Base-by-base conservation (phyloP, 495 filamentous ascomycete genomes). In the Penicillium canariense region DNA sequence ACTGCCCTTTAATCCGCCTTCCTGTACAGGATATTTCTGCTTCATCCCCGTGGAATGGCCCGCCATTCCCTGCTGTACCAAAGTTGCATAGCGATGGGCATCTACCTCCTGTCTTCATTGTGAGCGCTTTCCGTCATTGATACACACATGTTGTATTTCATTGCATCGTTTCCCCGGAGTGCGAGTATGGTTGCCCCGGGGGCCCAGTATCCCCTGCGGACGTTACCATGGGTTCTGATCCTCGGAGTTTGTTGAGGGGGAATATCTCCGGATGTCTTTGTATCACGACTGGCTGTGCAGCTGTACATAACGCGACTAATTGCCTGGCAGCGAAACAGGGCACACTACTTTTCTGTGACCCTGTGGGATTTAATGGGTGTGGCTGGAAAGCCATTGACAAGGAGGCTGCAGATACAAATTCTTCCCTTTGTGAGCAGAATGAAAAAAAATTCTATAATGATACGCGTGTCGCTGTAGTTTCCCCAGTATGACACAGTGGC, bases 1-100 rank as follows among this genome's bases (percentile, higher is more conserved):
- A 75, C 58, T 53, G 60, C 66, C 64, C 61, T 72, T 75, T 73
- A 71, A 74, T 75, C 65, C 57, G 49, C 52, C 66, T 69, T 61
- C 43, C 39, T 75, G 70, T 75, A 72, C 67, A 74, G 56, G 48
- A 35, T 45, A 27, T 48, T 49, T 14, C 30, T 50, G 39, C 28
- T 36, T 32, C 40, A 54, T 52, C 36, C 23, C 30, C 55, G 52
- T 40, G 60, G 63, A 63, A 54, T 54, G 56, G 46, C 18, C 31
- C 47, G 22, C 9, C 51, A 52, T 58, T 47, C 58, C 44, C 52
- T 51, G 67, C 68, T 69, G 64, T 68, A 58, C 63, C 55, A 54
- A 66, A 65, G 30, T 39, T 48, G 54, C 65, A 68, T 68, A 56
- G 56, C 54, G 54, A 63, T 63, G 65, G 51, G 51, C 54, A 55